phyloP scores from a whole-genome alignment of 208 protist species.

The Leishmania mexicana region DNA sequence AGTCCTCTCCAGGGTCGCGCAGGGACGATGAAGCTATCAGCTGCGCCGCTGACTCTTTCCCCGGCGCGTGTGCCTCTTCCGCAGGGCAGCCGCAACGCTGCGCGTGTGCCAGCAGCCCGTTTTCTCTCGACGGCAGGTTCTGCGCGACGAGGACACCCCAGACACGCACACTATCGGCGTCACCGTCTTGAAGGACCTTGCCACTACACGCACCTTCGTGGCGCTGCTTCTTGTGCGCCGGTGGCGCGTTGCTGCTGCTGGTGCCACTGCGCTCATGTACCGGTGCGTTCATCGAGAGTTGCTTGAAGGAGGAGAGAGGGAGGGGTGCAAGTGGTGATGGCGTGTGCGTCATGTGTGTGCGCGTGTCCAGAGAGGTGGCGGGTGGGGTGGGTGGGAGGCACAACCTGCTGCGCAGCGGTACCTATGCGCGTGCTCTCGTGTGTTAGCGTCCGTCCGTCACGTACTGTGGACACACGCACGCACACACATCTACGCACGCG shows the following conservation, averaged over 20 bases:
- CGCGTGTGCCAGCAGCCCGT: slow-evolving; percentile 28
- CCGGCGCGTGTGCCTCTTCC: not conserved
- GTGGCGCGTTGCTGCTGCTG: not conserved
- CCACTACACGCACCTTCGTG: not conserved
- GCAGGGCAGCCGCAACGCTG: not conserved
- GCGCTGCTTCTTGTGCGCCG: not conserved
- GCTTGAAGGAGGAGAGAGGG: not conserved
- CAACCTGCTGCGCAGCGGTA: not conserved
- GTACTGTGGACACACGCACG: too few relatives aligned
- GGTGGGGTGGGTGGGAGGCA: not conserved
- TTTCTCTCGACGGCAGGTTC: slow-evolving; percentile 17
- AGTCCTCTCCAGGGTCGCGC: not conserved
- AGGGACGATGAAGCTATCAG: not conserved
- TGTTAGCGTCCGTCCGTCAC: too few relatives aligned
- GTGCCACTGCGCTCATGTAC: not conserved
- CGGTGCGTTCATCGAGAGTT: not conserved
- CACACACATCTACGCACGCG: too few relatives aligned
- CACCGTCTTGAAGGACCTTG: not conserved
- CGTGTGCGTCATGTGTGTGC: not conserved
- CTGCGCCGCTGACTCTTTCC: not conserved
- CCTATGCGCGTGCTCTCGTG: not conserved
- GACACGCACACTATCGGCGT: not conserved
- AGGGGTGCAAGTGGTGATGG: not conserved
- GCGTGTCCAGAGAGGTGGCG: not conserved
- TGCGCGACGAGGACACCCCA: slow-evolving; percentile 42